These are phyloP conservation scores for Colletotrichum endophyticum DNA, from an alignment of 2,329 filamentous ascomycete species.

Conservation along the genomic window DNA sequence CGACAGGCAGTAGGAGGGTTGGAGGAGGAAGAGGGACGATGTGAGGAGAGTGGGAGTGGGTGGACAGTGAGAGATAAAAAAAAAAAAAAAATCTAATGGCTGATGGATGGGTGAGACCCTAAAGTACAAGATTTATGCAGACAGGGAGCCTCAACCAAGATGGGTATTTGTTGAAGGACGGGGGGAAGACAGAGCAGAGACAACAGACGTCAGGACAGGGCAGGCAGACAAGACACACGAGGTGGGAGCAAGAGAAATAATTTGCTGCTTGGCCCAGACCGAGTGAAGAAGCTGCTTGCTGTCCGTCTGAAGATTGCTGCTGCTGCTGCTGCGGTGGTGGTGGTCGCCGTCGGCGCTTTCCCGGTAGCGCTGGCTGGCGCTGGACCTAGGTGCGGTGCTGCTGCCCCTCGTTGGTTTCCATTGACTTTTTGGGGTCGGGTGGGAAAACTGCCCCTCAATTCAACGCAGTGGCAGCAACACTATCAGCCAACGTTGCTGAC, in stretches of 20 bases:
- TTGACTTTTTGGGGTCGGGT: not conserved
- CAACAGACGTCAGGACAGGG: not conserved
- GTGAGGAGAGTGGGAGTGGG: not conserved
- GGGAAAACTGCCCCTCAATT: not conserved
- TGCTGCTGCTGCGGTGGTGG: not conserved
- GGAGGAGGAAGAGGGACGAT: not conserved
- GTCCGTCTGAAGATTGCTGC: not conserved
- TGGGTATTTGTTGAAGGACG: slow-evolving; percentile 16
- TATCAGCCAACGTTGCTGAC: not conserved
- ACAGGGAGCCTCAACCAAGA: slow-evolving; percentile 9
- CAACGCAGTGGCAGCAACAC: not conserved
- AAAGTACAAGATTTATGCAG: slow-evolving; percentile 7
- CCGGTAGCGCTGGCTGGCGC: not conserved
- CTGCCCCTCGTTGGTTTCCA: not conserved
- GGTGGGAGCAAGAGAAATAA: slow-evolving; percentile 3
- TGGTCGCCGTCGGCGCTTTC: not conserved
- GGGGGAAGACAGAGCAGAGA: not conserved
- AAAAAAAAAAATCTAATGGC: slow-evolving; percentile 6
- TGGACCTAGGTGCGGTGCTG: not conserved
- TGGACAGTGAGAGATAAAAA: slow-evolving; percentile 3
- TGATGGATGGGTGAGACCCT: slow-evolving; percentile 9
- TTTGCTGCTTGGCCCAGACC: not conserved
- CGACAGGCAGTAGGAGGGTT: not conserved
- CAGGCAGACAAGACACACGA: not conserved
- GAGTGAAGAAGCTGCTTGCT: not conserved